Conservation (phyloP, 139 green algal species). For the Chlamydomonas schloesseri region DNA sequence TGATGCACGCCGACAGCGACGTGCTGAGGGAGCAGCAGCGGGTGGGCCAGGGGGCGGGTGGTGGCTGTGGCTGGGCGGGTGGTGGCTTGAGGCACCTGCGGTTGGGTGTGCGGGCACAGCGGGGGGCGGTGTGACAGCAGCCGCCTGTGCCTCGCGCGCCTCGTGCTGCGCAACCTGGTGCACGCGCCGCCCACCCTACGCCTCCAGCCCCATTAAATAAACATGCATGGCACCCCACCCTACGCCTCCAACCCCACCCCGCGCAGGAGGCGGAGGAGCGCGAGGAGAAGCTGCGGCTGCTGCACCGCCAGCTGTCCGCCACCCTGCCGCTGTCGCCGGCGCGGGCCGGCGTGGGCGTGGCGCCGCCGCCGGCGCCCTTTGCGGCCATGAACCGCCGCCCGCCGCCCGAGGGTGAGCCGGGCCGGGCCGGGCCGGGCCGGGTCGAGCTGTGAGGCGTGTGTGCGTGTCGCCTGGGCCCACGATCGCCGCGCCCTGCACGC, state of each 20-base stretch:
- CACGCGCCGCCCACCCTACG: too few relatives aligned
- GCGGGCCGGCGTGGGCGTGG: background rate
- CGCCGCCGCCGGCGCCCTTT: background rate
- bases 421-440: background rate
- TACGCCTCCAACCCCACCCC: too few relatives aligned
- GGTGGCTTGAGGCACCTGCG: too few relatives aligned
- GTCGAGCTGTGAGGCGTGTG: too few relatives aligned
- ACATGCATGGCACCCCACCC: too few relatives aligned
- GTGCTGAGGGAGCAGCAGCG: constrained; percentile 46
- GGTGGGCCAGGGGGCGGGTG: background rate
- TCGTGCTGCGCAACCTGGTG: too few relatives aligned
- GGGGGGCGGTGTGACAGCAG: background rate
- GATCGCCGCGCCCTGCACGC: too few relatives aligned
- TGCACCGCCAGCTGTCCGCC: constrained; percentile 38
- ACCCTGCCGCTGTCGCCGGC: constrained; percentile 1
- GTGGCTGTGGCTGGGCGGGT: too few relatives aligned
- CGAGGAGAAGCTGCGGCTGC: constrained; percentile 26
- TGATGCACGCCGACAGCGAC: constrained; percentile 59
- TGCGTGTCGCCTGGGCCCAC: too few relatives aligned
- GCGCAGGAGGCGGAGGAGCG: constrained; percentile 24
- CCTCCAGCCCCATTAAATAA: too few relatives aligned
- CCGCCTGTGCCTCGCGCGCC: too few relatives aligned
- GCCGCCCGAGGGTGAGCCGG: background rate
- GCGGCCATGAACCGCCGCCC: background rate
- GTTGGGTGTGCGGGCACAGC: background rate